A percentile compares a stretch with the other conserved stretches of the same genome.
These are phyloP conservation scores for Sarocladium strictum DNA, from an alignment of 2,329 filamentous ascomycete genomes.

Conservation along the genomic window DNA sequence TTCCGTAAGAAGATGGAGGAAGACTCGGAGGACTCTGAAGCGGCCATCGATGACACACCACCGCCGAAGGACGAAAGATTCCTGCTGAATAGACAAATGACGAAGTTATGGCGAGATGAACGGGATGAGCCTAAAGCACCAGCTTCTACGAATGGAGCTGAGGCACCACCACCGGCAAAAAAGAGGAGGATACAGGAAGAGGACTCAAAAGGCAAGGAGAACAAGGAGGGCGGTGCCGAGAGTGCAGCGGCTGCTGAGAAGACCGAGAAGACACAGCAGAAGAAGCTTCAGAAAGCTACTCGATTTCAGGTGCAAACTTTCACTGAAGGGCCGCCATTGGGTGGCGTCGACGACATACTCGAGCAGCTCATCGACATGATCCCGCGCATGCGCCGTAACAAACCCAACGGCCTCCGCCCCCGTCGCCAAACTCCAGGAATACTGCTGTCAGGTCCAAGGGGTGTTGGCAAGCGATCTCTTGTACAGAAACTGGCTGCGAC, in stretches of 20 bases:
- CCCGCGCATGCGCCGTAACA: neutral
- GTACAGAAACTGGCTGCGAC: constrained; percentile 68
- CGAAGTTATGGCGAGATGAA: constrained; percentile 30
- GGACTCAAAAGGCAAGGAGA: constrained; percentile 17
- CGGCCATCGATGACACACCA: constrained; percentile 30
- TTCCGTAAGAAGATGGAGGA: constrained; percentile 59
- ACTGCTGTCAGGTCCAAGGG: constrained; percentile 70
- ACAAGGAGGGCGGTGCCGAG: constrained; percentile 10
- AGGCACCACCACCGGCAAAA: constrained; percentile 24
- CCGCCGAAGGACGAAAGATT: constrained; percentile 29
- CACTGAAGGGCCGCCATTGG: constrained; percentile 18
- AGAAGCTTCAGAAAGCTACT: constrained; percentile 24
- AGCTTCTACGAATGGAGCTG: constrained; percentile 18
- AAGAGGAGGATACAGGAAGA: constrained; percentile 25
- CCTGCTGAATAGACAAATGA: constrained; percentile 36
- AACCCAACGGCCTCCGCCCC: neutral
- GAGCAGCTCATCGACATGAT: neutral
- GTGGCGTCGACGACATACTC: constrained; percentile 22
- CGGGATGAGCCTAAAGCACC: constrained; percentile 16
- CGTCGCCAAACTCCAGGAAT: constrained; percentile 44
- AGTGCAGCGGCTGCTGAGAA: constrained; percentile 18
- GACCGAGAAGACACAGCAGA: constrained; percentile 15
- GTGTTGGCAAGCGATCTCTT: constrained; percentile 76
- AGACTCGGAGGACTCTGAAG: constrained; percentile 46
- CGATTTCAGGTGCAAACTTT: constrained; percentile 25